Base-by-base conservation (phyloP, 73 alveolate species). In the Durusdinium trenchii region DNA sequence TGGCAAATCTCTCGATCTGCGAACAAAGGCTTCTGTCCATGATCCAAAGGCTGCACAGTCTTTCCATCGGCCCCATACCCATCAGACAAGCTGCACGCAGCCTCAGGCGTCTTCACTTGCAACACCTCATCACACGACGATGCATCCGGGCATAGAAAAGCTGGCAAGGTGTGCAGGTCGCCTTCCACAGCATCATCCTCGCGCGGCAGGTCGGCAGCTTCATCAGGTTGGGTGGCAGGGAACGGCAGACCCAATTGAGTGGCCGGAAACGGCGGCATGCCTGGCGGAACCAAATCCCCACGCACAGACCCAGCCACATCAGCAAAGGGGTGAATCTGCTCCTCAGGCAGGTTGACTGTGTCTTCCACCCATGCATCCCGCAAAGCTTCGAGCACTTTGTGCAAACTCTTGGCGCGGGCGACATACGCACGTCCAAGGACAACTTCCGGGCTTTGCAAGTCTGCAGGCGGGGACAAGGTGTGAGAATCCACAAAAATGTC, bases 331-430 rank as follows among this genome's bases (percentile, higher is more conserved):
- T 38, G 42, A 18, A 64, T 18, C 79, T 64, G 79, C 28, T 18
- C 79, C 45, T 18, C 6, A 6, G 79, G 79, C n/a, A 28, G 45
- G 42, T 16, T 23, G 12, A 64, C 79, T 16, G 42, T 6, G 79
- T 64, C 79, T 28, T 76, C 87, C 2, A 28, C n/a, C 87, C 87
- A 76, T 7, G 61, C 87, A 20, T 76, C 87, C n/a, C 87, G 43
- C 87, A 76, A 76, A 43, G 87, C 60, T 76, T 76, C 87, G 36
- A 76, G 38, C 3, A 76, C 87, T 20, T 76, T 76, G 87, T 76
- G 87, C 87, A 76, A 42, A 38, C 87, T 43, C 43, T 38, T 76
- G 54, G 87, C 87, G 52, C 87, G 87, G 20, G 60, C 61, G 5
- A 76, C 87, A 28, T 76, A 76, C 40, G 61, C 14, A 40, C 87